Conservation (phyloP, 2,329 filamentous ascomycete genomes). For the Didymella sp. region DNA sequence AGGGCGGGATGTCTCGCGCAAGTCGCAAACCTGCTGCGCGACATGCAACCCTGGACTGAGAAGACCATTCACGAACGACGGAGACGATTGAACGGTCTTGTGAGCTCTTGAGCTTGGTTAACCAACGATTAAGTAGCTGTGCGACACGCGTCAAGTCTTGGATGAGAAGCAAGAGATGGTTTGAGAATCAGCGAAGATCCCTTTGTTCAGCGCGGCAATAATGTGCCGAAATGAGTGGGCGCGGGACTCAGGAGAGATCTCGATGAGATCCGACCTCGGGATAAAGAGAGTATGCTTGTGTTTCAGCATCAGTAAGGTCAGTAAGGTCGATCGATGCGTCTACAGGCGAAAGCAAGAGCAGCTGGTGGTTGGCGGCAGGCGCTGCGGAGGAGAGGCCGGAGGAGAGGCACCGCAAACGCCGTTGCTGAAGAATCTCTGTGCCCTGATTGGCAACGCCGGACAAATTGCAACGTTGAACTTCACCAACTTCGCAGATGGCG, state of each 20-base stretch:
- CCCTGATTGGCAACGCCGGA: constrained; percentile 3
- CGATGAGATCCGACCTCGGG: background rate
- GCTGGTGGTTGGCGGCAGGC: background rate
- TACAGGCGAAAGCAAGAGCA: constrained; percentile 3
- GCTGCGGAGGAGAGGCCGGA: background rate
- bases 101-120: background rate
- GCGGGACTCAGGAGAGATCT: background rate
- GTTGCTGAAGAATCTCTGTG: constrained; percentile 1
- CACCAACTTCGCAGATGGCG: background rate
- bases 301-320: too few species aligned
- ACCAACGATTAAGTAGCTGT: background rate
- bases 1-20: constrained; percentile 1
- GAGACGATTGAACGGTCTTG: background rate
- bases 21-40: background rate
- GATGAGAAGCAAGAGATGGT: background rate
- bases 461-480: background rate
- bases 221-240: background rate
- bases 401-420: too few species aligned
- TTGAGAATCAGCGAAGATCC: background rate
- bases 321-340: too few species aligned
- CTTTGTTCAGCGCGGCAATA: background rate
- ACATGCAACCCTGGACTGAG: background rate
- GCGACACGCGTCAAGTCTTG: constrained; percentile 2
- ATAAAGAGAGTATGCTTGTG: background rate
- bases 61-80: constrained; percentile 2